Conservation (phyloP, 164 flowering plant species). For the Chloranthus sessilifolius region DNA sequence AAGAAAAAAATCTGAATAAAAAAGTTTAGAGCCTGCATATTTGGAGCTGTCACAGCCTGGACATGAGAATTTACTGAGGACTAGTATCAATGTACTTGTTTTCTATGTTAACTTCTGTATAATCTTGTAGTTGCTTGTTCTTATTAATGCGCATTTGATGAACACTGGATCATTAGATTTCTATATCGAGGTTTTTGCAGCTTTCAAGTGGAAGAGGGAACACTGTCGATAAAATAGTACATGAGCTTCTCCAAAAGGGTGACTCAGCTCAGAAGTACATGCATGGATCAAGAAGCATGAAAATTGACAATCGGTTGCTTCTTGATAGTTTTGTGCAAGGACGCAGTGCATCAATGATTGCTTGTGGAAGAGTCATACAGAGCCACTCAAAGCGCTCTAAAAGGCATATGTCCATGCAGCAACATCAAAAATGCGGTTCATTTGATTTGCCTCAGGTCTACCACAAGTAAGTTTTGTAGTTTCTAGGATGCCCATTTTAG, state of each 20-base stretch:
- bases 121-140: background rate
- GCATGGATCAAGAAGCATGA: constrained; percentile 60
- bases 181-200: too few relatives aligned
- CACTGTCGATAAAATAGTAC: constrained; percentile 38
- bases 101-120: background rate
- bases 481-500: background rate
- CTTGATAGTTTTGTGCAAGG: constrained; percentile 64
- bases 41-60: constrained; percentile 44
- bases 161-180: too few relatives aligned
- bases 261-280: constrained; percentile 72
- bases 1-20: too few relatives aligned
- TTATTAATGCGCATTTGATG: too few relatives aligned
- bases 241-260: constrained; percentile 64
- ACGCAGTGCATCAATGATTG: constrained; percentile 18
- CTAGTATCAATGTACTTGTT: constrained; percentile 29
- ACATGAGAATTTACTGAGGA: constrained; percentile 44
- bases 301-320: constrained; percentile 60
- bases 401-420: constrained; percentile 65
- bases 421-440: constrained; percentile 51
- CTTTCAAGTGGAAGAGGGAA: constrained; percentile 28
- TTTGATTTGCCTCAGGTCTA: constrained; percentile 49
- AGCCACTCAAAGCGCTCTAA: constrained; percentile 62
- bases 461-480: constrained; percentile 43
- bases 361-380: constrained; percentile 29
- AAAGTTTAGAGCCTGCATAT: too few relatives aligned